These are phyloP conservation scores for Canavalia ensiformis DNA, from an alignment of 306 rosid species.

Conservation along the genomic window DNA sequence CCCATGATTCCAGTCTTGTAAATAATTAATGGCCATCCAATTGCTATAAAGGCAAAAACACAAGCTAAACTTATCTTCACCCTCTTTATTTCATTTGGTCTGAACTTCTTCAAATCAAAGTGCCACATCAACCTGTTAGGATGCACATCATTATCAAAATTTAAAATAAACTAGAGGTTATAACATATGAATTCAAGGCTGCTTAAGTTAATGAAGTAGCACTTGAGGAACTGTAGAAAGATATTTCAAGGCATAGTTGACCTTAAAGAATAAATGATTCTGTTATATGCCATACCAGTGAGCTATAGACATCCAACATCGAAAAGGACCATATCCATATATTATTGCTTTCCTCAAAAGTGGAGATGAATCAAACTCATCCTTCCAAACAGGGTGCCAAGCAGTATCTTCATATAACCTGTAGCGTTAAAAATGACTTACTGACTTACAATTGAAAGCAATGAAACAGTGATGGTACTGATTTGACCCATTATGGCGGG, in stretches of 20 bases:
- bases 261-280: slow-evolving; percentile 15
- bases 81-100: slow-evolving; percentile 83
- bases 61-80: slow-evolving; percentile 96
- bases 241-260: slow-evolving; percentile 23
- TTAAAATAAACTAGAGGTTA: slow-evolving; percentile 16
- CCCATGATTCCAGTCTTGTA: slow-evolving; percentile 90
- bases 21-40: slow-evolving; percentile 95
- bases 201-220: slow-evolving; percentile 36
- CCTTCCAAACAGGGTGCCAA: slow-evolving; percentile 87
- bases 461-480: slow-evolving; percentile 35
- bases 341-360: slow-evolving; percentile 77
- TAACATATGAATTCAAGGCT: slow-evolving; percentile 34
- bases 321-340: slow-evolving; percentile 87
- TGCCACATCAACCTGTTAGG: slow-evolving; percentile 79
- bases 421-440: slow-evolving; percentile 37
- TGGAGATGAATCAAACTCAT: slow-evolving; percentile 82
- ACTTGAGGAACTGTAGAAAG: slow-evolving; percentile 33
- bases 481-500: background rate
- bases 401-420: slow-evolving; percentile 96
- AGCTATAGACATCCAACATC: slow-evolving; percentile 94
- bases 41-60: slow-evolving; percentile 85
- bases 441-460: slow-evolving; percentile 33
- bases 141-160: slow-evolving; percentile 31
- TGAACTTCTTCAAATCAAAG: slow-evolving; percentile 82
- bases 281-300: slow-evolving; percentile 69